Evolutionary conservation across 1,139 yeast species (phyloP), one percentile per base, ranked within the genome.

Genomic region (Scheffersomyces parashehatae): DNA sequence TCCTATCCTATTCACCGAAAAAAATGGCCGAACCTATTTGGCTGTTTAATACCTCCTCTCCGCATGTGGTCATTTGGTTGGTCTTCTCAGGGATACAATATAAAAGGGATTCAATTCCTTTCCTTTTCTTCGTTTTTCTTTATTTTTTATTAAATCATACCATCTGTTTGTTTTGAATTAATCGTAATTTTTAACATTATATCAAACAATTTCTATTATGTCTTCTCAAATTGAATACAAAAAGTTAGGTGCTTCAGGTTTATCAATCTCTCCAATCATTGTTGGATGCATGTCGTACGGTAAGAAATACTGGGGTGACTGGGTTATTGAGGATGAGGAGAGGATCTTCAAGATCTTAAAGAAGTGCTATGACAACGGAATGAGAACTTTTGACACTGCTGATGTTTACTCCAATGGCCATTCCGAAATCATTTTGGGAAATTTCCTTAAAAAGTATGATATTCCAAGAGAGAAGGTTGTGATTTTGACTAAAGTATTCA

Each of bases 201-300:
- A 6, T 8, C 26, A 20, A 7, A 20, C 8, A 3, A 20, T 5
- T 20, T 5, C 5, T 6, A 6, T 20, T 10, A 29, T 29, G 31
- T 12, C 31, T 29, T 9, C 31, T 29, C 13, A n/a, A 29, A 29
- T 29, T 10, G 31, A 29, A 29, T 54, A 47, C 44, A 49, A 41
- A 20, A 52, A 53, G 12, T 62, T 75, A 30, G 83, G 83, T 20
- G 61, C 66, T 36, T 75, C 82, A 2, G 85, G 85, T 0, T 68
- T 81, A 32, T 67, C 75, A 46, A 65, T 81, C 37, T 75, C 84
- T 28, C 71, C 71, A 45, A 57, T 79, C 40, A 73, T 81, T 44
- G 70, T 80, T n/a, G 85, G 85, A 16, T 79, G 82, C 53, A 80
- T 80, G 84, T 61, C 79, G 3, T 79, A 62, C 51, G 85, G 85